Evolutionary conservation across 768 basidiomycete genomes (phyloP).

Genomic region (Daedalea quercina): DNA sequence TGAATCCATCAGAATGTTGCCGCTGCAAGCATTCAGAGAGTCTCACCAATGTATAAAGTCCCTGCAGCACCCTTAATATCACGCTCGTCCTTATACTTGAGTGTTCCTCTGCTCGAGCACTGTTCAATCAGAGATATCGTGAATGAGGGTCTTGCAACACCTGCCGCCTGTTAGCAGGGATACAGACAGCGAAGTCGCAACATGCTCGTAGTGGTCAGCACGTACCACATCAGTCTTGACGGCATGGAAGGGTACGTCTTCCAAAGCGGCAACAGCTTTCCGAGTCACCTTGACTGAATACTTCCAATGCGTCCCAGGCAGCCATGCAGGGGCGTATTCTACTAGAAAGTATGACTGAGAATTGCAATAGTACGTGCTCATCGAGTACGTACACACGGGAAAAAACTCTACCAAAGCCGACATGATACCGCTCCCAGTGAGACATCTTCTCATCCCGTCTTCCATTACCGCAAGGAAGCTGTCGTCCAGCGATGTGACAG

Average conservation of each 20-base stretch:
- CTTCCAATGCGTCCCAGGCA: constrained; percentile 27
- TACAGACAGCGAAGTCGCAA: not conserved
- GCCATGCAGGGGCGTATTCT: constrained; percentile 23
- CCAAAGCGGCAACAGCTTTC: constrained; percentile 11
- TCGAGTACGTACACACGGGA: constrained; percentile 8
- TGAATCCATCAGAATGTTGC: not conserved
- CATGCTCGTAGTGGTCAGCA: not conserved
- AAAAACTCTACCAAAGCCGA: constrained; percentile 18
- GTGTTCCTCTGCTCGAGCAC: not conserved
- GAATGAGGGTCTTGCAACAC: constrained; percentile 7
- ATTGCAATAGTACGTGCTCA: no score
- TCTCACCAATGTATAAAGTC: constrained; percentile 6
- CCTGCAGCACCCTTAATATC: constrained; percentile 12
- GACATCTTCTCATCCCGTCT: constrained; percentile 4
- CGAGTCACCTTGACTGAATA: constrained; percentile 10
- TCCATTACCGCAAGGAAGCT: constrained; percentile 12
- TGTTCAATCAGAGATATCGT: not conserved
- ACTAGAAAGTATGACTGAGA: no score
- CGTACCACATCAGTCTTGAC: constrained; percentile 11
- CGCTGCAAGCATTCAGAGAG: not conserved
- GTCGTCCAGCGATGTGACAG: constrained; percentile 20
- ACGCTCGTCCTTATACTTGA: constrained; percentile 4
- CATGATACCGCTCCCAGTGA: constrained; percentile 7
- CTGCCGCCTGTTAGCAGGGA: not conserved
- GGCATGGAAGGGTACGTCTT: constrained; percentile 15